phyloP scores from a whole-genome alignment of 306 rosid genomes.

The Cucumis cinereus region DNA sequence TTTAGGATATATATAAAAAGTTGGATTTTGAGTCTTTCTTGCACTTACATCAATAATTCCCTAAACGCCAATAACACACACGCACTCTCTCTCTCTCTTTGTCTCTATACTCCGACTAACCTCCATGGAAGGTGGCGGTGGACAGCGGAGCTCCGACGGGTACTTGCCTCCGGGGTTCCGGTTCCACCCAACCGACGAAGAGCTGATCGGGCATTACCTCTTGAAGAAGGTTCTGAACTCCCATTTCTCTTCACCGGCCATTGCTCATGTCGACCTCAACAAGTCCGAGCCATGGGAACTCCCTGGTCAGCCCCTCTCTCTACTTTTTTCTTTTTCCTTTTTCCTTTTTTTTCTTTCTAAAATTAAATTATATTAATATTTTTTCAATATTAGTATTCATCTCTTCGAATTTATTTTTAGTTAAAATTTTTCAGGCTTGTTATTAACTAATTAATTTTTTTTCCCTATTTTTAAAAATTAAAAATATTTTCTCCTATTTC shows the following conservation, averaged over 20 bases:
- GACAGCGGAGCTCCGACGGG: constrained; percentile 8
- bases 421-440: too few species aligned
- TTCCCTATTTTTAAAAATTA: too few species aligned
- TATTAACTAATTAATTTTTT: too few species aligned
- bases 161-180: constrained; percentile 57
- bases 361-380: too few species aligned
- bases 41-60: background rate
- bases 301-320: constrained; percentile 23
- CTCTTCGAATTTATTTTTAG: too few species aligned
- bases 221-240: constrained; percentile 46
- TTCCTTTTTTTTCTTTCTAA: too few species aligned
- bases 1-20: too few species aligned
- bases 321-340: too few species aligned
- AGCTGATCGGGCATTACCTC: constrained; percentile 49
- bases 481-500: too few species aligned
- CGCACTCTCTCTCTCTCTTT: background rate
- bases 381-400: too few species aligned
- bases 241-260: constrained; percentile 44
- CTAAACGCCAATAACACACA: background rate
- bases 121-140: background rate
- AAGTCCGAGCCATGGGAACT: constrained; percentile 73
- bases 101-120: background rate
- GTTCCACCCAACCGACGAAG: constrained; percentile 65
- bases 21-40: too few species aligned
- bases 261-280: constrained; percentile 66